Base-by-base conservation (phyloP, 2,329 filamentous ascomycete species). In the Aspergillus sojae region DNA sequence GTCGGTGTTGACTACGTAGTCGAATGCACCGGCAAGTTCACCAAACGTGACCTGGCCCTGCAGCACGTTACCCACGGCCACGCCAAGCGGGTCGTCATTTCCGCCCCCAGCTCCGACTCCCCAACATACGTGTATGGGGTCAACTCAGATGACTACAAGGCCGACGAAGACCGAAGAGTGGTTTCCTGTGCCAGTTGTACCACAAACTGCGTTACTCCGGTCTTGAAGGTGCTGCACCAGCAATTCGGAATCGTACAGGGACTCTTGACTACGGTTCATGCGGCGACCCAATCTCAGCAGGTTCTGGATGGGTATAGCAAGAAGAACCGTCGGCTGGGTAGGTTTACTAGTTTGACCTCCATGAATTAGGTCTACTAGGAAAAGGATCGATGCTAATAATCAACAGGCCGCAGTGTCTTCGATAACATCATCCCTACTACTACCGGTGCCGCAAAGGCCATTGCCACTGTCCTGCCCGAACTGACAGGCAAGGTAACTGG, bases 391-490 rank as follows among this genome's bases (percentile, higher is more conserved):
- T 4, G 16, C 21, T 52, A 6, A 52, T 16, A 5, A 0, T 52
- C 9, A n/a, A 16, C 23, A 72, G 93, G 93, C 80, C 93, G 93
- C 84, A 92, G 91, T 74, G 93, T 93, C 82, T 93, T 93, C 78
- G 91, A 94, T 85, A 96, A 97, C 87, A 96, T 96, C 86, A 96
- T 96, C 76, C 93, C 93, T 79, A 92, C 89, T 83, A 93, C 90
- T 86, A 96, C 93, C 67, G 93, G 93, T 86, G 93, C 93, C 80
- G 93, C 93, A 78, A 96, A 96, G 89, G 93, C 93, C 75, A 92
- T 97, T 82, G 93, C 93, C 83, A 95, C 96, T 86, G 93, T 97
- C 84, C 95, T 97, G 75, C 93, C 93, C 71, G 86, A 87, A 73
- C 88, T 97, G 74, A 95, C 96, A 83, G 93, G 93, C 86, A 97